Base-by-base conservation (phyloP, 2,329 filamentous ascomycete genomes). In the Trichoderma atroviride region DNA sequence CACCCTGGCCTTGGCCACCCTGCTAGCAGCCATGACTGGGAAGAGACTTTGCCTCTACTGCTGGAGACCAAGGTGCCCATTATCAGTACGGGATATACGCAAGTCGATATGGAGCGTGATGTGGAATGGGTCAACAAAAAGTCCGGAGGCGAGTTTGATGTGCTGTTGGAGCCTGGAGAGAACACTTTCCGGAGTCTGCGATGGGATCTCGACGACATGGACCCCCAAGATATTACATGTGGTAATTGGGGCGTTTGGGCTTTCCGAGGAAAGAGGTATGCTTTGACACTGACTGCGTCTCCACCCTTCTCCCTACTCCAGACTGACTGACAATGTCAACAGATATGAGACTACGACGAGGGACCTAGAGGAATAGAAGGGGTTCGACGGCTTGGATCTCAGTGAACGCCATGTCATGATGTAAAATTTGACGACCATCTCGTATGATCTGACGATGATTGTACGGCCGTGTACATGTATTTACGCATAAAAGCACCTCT, bases 211-310 rank as follows among this genome's bases (percentile, higher is more conserved):
- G 97, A 99, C 77, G 96, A 99, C 77, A 83, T 96, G 72, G 96
- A 97, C 78, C 94, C 95, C 7, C 92, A 96, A 77, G 96, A 98
- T 80, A 85, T 98, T 72, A 97, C 91, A 75, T 96, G 93, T 76
- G 95, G 96, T 68, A 99, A 99, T 80, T 99, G 94, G 93, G 96
- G 96, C 13, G 85, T 97, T 2, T 99, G 96, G 93, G 94, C 91
- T 16, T 99, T 99, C 84, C 89, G 96, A 81, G 96, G 96, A 75
- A 99, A 99, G 88, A 91, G 95, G 88, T 97, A 87, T 75, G 88
- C 68, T 31, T 47, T 56, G 16, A 56, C 50, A 33, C 40, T 11
- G 31, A 33, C 52, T 52, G 19, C 13, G 3, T 70, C 19, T 66
- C 71, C 57, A 33, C 6, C 43, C 2, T 27, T 27, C 27, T 35